Evolutionary conservation across 2,329 filamentous ascomycete genomes (phyloP).

Genomic region (Colletotrichum shisoi): DNA sequence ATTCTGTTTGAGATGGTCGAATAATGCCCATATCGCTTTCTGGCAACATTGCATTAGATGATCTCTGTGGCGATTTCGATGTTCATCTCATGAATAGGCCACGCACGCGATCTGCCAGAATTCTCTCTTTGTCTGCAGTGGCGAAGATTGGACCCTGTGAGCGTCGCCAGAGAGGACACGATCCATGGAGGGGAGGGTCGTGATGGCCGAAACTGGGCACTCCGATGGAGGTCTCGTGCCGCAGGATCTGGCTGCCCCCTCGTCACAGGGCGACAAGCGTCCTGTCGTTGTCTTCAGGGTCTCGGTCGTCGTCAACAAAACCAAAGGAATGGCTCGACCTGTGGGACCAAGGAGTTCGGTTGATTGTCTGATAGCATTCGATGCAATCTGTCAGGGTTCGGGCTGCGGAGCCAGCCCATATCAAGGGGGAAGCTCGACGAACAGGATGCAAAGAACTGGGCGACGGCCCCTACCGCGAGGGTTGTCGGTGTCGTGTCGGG

Average conservation of each 20-base stretch:
- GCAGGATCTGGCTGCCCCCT: background rate
- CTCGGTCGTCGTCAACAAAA: background rate
- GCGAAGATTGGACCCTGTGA: background rate
- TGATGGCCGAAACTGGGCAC: background rate
- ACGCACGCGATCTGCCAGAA: background rate
- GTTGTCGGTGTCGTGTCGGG: too few species aligned
- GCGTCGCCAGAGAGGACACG: background rate
- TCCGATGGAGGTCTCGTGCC: background rate
- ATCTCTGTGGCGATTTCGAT: background rate
- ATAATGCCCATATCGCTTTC: background rate
- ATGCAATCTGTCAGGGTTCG: background rate
- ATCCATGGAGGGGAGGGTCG: background rate
- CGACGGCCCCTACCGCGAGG: constrained; percentile 3
- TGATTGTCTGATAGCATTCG: background rate
- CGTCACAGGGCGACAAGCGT: background rate
- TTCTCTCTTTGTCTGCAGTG: background rate
- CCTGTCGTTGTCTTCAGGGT: constrained; percentile 6
- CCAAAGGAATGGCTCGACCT: background rate
- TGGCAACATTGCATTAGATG: background rate
- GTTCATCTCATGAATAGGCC: background rate
- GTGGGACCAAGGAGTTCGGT: background rate
- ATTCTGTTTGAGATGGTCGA: background rate
- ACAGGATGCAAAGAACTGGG: background rate
- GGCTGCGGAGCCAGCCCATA: background rate
- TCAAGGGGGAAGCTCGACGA: constrained; percentile 17